Conservation (phyloP, 2,329 filamentous ascomycete species). For the Phyllachora maydis region DNA sequence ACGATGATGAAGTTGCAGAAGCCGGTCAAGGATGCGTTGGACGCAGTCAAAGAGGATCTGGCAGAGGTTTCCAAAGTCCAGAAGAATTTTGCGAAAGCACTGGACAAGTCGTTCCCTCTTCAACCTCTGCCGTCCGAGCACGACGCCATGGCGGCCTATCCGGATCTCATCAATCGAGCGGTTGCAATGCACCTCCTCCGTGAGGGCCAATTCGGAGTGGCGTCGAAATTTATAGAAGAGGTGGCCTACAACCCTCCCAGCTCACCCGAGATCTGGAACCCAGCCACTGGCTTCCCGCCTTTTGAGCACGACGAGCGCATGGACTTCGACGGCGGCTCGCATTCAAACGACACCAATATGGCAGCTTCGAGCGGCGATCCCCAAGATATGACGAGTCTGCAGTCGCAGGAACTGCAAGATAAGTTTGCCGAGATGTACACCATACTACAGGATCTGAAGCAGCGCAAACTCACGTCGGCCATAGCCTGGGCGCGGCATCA, state of each 20-base stretch:
- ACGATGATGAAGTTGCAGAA: conserved; percentile 72
- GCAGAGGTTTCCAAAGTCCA: conserved; percentile 69
- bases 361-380: conserved; percentile 10
- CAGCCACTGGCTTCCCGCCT: too few relatives aligned
- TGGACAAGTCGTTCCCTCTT: conserved; percentile 41
- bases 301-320: conserved; percentile 5
- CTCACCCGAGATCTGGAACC: conserved; percentile 6
- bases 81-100: conserved; percentile 63
- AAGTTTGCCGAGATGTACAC: conserved; percentile 82
- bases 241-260: conserved; percentile 11
- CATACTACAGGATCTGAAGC: conserved; percentile 61
- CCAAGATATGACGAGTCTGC: conserved; percentile 32
- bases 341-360: conserved; percentile 10
- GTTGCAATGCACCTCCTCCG: conserved; percentile 93
- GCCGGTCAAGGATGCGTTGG: conserved; percentile 62
- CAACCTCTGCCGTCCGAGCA: conserved; percentile 57
- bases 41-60: conserved; percentile 59
- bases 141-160: conserved; percentile 58
- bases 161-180: conserved; percentile 68
- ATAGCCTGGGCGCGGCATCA: conserved; percentile 72
- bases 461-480: conserved; percentile 57
- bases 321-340: conserved; percentile 8
- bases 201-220: conserved; percentile 82
- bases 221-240: conserved; percentile 68
- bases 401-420: conserved; percentile 49